Evolutionary conservation across 768 basidiomycete genomes (phyloP).

Genomic region (Chalciporus pseudorubinellus): DNA sequence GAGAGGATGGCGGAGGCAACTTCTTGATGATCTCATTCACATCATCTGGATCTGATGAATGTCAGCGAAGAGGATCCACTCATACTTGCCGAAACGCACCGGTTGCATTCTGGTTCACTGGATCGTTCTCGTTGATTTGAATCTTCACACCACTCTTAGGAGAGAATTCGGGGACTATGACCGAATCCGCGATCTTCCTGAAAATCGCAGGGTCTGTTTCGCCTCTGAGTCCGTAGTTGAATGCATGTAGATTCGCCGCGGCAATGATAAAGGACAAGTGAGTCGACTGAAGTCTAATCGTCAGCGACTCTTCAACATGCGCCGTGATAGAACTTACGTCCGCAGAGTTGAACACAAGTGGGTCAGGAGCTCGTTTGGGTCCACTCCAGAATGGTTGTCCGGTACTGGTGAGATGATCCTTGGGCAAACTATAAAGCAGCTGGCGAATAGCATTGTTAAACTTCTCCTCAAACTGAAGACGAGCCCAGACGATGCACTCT

Average conservation of each 20-base stretch:
- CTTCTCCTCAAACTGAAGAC: constrained; percentile 91
- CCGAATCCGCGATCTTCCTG: constrained; percentile 78
- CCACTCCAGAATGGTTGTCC: constrained; percentile 99
- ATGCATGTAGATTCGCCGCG: constrained; percentile 94
- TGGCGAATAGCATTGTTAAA: constrained; percentile 94
- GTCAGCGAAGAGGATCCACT: constrained; percentile 3
- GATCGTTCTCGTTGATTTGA: constrained; percentile 91
- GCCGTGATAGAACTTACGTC: constrained; percentile 56
- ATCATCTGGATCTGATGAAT: constrained; percentile 46
- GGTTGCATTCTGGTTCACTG: constrained; percentile 56
- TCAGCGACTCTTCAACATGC: constrained; percentile 9
- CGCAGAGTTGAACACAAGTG: constrained; percentile 80
- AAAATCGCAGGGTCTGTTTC: constrained; percentile 76
- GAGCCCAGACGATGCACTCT: constrained; percentile 96
- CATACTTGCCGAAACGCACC: constrained; percentile 19
- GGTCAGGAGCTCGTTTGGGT: constrained; percentile 94
- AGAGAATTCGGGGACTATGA: constrained; percentile 89
- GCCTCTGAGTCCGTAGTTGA: constrained; percentile 95
- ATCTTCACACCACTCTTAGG: constrained; percentile 91
- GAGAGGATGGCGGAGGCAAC: constrained; percentile 84
- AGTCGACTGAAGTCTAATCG: constrained; percentile 50
- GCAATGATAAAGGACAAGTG: constrained; percentile 90
- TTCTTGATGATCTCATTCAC: constrained; percentile 56
- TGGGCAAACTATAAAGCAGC: constrained; percentile 89
- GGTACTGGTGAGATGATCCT: constrained; percentile 85